Percentiles rank a stretch among this genome's conserved stretches.
Conservation (phyloP, 495 filamentous ascomycete species). For the Peziza echinospora region DNA sequence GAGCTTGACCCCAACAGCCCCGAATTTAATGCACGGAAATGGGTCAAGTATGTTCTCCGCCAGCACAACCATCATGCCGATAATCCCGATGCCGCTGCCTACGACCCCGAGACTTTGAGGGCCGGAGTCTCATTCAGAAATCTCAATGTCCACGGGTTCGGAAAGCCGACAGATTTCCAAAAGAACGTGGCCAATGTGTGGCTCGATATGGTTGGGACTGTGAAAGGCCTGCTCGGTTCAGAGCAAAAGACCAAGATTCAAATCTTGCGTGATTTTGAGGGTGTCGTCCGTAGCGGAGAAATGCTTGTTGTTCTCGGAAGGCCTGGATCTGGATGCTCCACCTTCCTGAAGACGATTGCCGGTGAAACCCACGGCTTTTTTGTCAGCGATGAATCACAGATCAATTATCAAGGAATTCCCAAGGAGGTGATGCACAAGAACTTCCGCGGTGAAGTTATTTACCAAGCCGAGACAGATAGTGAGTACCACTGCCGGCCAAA, state of each 20-base stretch:
- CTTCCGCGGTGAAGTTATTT: conserved; percentile 45
- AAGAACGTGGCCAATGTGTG: conserved; percentile 48
- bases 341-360: conserved; percentile 49
- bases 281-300: conserved; percentile 50
- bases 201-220: conserved; percentile 29
- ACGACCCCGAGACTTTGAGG: conserved; percentile 28
- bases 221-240: conserved; percentile 28
- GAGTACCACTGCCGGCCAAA: no score
- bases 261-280: conserved; percentile 58
- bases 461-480: conserved; percentile 40
- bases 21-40: conserved; percentile 31
- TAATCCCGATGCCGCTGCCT: neutral
- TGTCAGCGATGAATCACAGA: conserved; percentile 36
- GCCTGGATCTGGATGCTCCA: conserved; percentile 48
- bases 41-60: conserved; percentile 33
- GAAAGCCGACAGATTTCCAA: conserved; percentile 57
- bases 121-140: conserved; percentile 37
- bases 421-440: conserved; percentile 33
- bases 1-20: conserved; percentile 29
- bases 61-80: conserved; percentile 23
- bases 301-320: conserved; percentile 67
- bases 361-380: conserved; percentile 46
- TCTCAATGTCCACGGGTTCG: conserved; percentile 57
- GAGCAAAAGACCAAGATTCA: conserved; percentile 42
- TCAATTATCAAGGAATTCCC: conserved; percentile 22